A percentile compares a stretch with the other conserved stretches of the same genome.
Conservation (phyloP, 1,284 basidiomycete genomes). For the Cutaneotrichosporon dermatis region DNA sequence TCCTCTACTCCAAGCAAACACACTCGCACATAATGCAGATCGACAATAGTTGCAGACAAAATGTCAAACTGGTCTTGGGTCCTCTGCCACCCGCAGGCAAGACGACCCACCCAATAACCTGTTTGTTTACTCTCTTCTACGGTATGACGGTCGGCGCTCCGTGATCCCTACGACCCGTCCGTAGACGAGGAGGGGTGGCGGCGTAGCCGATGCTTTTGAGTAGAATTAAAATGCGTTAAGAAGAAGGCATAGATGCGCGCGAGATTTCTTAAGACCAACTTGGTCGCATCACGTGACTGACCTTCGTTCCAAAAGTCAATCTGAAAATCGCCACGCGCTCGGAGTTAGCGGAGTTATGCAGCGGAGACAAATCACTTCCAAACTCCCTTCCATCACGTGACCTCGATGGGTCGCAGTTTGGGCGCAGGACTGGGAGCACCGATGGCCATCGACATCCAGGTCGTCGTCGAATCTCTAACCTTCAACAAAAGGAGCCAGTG, state of each 20-base stretch:
- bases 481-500: conserved; percentile 5
- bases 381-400: too few relatives aligned
- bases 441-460: background rate
- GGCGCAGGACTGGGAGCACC: too few relatives aligned
- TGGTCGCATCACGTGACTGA: too few relatives aligned
- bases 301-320: too few relatives aligned
- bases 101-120: conserved; percentile 39
- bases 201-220: conserved; percentile 36
- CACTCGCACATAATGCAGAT: conserved; percentile 14
- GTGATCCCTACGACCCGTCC: conserved; percentile 14
- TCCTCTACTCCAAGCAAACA: too few relatives aligned
- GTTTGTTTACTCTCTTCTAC: conserved; percentile 37
- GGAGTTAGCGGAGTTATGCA: too few relatives aligned
- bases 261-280: background rate
- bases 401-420: too few relatives aligned
- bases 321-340: too few relatives aligned
- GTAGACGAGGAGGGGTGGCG: conserved; percentile 15
- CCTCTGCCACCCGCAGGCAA: conserved; percentile 25
- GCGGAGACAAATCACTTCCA: too few relatives aligned
- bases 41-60: background rate
- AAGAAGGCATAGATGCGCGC: background rate
- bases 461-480: conserved; percentile 1
- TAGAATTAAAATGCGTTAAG: conserved; percentile 24
- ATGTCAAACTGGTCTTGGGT: conserved; percentile 42
- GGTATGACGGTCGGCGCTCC: conserved; percentile 33